Percentiles rank a stretch among this genome's conserved stretches.
These are phyloP conservation scores for Boechera divaricarpa DNA, from an alignment of 345 rosid species.

Conservation along the genomic window DNA sequence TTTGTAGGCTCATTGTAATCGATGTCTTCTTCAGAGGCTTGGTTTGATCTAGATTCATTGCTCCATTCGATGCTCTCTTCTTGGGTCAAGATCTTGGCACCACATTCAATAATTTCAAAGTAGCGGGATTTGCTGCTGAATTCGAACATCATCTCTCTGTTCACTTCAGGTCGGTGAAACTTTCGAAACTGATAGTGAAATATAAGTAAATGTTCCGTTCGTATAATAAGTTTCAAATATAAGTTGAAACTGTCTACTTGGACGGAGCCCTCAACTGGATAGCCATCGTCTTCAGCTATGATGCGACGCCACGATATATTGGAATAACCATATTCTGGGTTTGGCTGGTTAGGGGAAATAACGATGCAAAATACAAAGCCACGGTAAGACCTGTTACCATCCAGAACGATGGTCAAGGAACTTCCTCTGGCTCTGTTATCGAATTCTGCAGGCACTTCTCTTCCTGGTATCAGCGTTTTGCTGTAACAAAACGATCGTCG, in stretches of 20 bases:
- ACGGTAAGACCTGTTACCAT: background rate
- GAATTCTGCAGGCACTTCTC: slow-evolving; percentile 1
- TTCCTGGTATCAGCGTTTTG: background rate
- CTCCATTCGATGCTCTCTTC: background rate
- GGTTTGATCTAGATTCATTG: background rate
- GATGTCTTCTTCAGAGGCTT: no score
- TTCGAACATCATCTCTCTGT: slow-evolving; percentile 8
- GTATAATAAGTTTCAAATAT: no score
- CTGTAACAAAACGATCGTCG: no score
- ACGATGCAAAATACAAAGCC: no score
- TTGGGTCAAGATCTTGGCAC: slow-evolving; percentile 7
- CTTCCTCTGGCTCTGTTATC: background rate
- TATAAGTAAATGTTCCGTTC: slow-evolving; percentile 5
- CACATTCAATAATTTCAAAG: slow-evolving; percentile 3
- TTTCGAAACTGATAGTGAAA: background rate
- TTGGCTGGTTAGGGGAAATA: background rate
- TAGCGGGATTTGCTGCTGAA: background rate
- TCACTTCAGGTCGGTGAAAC: background rate
- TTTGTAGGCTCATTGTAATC: no score
- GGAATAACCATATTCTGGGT: background rate
- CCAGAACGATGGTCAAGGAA: background rate
- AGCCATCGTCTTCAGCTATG: background rate
- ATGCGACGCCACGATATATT: background rate
- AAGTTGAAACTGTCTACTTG: no score
- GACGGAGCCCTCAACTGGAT: slow-evolving; percentile 6